Conservation (phyloP, 1,284 basidiomycete genomes). For the Porogramme epimiltina region DNA sequence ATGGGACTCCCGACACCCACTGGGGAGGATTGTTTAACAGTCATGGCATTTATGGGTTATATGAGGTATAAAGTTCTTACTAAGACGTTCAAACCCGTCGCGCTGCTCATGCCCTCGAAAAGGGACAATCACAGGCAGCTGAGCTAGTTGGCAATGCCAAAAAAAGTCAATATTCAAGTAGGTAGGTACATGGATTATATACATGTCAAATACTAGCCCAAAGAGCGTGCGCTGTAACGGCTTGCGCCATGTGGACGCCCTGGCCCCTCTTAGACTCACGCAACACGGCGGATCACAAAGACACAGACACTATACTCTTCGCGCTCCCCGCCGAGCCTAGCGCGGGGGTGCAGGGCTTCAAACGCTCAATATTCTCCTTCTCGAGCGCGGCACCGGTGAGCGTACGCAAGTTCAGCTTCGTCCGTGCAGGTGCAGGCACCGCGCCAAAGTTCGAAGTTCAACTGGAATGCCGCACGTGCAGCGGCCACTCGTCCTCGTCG, state of each 20-base stretch:
- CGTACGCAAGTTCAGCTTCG: constrained; percentile 8
- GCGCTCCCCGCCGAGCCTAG: not conserved
- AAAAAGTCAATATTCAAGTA: too few relatives aligned
- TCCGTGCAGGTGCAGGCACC: constrained; percentile 7
- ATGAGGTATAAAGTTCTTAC: too few relatives aligned
- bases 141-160: too few relatives aligned
- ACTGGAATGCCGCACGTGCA: constrained; percentile 20
- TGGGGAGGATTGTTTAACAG: too few relatives aligned
- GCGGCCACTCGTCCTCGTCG: constrained; percentile 30
- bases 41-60: too few relatives aligned
- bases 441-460: constrained; percentile 12
- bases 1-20: too few relatives aligned
- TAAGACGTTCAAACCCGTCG: too few relatives aligned
- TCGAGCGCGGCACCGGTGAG: constrained; percentile 21
- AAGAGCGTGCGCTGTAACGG: not conserved
- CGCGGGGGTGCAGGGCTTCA: constrained; percentile 17
- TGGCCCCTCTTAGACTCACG: constrained; percentile 7
- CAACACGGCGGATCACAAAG: not conserved
- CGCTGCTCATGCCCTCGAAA: too few relatives aligned
- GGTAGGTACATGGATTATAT: too few relatives aligned
- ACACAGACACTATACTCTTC: not conserved
- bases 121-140: too few relatives aligned
- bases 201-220: too few relatives aligned
- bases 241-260: not conserved
- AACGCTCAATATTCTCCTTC: constrained; percentile 29